These are phyloP conservation scores for Fomitiporia mediterranea DNA, from an alignment of 1,284 basidiomycete genomes.

Conservation along the genomic window DNA sequence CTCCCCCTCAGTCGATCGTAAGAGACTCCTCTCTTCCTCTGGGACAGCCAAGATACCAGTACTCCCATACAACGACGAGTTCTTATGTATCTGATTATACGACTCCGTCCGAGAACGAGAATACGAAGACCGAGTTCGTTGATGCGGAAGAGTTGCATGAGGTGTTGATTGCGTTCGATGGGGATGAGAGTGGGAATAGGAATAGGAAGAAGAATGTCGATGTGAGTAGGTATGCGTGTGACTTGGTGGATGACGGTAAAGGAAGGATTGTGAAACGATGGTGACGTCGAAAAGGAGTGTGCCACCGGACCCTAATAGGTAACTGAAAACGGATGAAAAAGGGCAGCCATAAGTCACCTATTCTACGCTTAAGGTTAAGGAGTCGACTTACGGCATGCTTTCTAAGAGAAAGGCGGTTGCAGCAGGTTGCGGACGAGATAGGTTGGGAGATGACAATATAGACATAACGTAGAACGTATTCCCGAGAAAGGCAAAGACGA, in stretches of 20 bases:
- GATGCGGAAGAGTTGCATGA: too few species aligned
- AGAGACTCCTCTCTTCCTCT: conserved; percentile 5
- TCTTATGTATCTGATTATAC: background rate
- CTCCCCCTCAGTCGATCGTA: background rate
- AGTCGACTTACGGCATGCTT: conserved; percentile 63
- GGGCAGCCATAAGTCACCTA: background rate
- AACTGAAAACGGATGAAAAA: conserved; percentile 41
- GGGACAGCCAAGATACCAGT: background rate
- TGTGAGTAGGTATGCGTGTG: background rate
- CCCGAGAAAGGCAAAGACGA: conserved; percentile 87
- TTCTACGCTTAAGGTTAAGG: background rate
- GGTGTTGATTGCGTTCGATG: too few species aligned
- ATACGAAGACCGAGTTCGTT: background rate
- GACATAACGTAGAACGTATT: conserved; percentile 89
- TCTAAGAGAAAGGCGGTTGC: conserved; percentile 61
- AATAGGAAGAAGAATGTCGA: background rate
- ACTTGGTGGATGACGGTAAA: conserved; percentile 36
- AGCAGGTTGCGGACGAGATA: conserved; percentile 47
- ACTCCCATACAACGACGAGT: background rate
- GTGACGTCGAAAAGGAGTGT: conserved; percentile 88
- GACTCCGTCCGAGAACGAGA: conserved; percentile 4
- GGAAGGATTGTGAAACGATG: conserved; percentile 62
- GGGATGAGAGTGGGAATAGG: too few species aligned
- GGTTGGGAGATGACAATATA: conserved; percentile 64
- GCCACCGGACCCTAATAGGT: conserved; percentile 82